These are phyloP conservation scores for Nitzschia palea DNA, from an alignment of 108 stramenopile species.

Conservation along the genomic window DNA sequence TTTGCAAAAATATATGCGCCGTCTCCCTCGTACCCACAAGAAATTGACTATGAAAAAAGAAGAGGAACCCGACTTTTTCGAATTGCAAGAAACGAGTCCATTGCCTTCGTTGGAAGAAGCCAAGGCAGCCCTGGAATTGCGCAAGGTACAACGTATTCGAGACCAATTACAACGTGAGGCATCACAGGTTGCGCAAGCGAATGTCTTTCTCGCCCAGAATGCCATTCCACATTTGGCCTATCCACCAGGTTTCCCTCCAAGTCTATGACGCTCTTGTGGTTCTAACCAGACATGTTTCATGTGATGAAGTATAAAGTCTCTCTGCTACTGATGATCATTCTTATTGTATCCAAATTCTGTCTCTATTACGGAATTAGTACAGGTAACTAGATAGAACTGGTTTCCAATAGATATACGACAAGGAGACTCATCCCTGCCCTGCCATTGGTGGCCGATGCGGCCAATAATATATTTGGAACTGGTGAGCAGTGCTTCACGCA, in stretches of 20 bases:
- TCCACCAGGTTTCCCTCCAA: no score
- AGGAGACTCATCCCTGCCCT: slow-evolving; percentile 57
- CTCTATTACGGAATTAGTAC: no score
- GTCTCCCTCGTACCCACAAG: slow-evolving; percentile 44
- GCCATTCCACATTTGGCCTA: no score
- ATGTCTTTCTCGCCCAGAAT: no score
- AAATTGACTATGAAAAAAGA: slow-evolving; percentile 55
- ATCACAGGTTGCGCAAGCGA: background rate
- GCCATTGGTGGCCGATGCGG: slow-evolving; percentile 34
- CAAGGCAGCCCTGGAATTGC: slow-evolving; percentile 9
- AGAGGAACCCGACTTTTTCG: slow-evolving; percentile 70
- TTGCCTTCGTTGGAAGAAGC: slow-evolving; percentile 47
- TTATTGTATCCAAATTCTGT: no score
- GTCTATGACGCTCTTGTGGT: no score
- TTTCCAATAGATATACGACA: slow-evolving; percentile 58
- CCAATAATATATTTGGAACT: slow-evolving; percentile 53
- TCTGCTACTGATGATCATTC: no score
- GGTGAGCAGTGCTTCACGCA: slow-evolving; percentile 69
- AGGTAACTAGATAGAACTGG: slow-evolving; percentile 55
- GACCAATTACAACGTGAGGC: slow-evolving; percentile 8
- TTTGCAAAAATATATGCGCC: slow-evolving; percentile 46
- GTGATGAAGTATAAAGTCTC: background rate
- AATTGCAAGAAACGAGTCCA: slow-evolving; percentile 46
- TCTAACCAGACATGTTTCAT: background rate
- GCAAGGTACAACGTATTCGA: slow-evolving; percentile 14